These are phyloP conservation scores for Calonectria ilicicola DNA, from an alignment of 2,329 filamentous ascomycete genomes.

Conservation along the genomic window DNA sequence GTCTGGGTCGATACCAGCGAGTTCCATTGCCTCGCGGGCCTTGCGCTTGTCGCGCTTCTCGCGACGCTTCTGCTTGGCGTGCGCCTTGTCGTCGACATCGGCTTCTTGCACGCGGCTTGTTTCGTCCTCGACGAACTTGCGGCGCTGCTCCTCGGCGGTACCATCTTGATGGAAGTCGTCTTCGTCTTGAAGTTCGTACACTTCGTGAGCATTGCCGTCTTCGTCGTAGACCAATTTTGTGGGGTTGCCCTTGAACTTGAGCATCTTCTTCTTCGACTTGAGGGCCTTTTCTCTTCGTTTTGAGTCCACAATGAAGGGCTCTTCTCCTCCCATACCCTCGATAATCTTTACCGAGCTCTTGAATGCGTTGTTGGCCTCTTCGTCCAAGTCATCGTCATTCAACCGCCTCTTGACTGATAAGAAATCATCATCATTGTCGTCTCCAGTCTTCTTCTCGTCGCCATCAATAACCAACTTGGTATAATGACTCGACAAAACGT, in stretches of 20 bases:
- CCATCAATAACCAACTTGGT: conserved; percentile 81
- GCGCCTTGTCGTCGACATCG: conserved; percentile 85
- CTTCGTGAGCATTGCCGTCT: conserved; percentile 83
- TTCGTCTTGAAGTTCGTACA: conserved; percentile 92
- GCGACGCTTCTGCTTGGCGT: conserved; percentile 81
- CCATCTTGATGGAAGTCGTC: conserved; percentile 82
- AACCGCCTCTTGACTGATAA: conserved; percentile 91
- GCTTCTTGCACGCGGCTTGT: conserved; percentile 76
- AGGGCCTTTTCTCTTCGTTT: conserved; percentile 97
- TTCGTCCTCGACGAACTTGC: conserved; percentile 83
- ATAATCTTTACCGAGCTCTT: conserved; percentile 68
- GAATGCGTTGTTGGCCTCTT: conserved; percentile 59
- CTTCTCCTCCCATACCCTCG: conserved; percentile 74
- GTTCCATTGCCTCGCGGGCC: conserved; percentile 66
- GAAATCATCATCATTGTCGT: conserved; percentile 83
- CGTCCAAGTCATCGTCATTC: conserved; percentile 73
- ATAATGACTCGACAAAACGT: conserved; percentile 95
- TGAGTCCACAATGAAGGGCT: conserved; percentile 87
- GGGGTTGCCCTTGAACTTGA: conserved; percentile 89
- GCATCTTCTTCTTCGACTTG: conserved; percentile 92
- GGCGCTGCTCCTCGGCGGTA: conserved; percentile 79
- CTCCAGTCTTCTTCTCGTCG: conserved; percentile 58
- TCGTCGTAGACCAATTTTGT: conserved; percentile 93
- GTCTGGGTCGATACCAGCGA: conserved; percentile 42
- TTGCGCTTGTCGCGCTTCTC: conserved; percentile 83